Percentiles rank a stretch among this genome's conserved stretches.
phyloP scores from a whole-genome alignment of 2,329 filamentous ascomycete genomes.

The Aureobasidium melanogenum region DNA sequence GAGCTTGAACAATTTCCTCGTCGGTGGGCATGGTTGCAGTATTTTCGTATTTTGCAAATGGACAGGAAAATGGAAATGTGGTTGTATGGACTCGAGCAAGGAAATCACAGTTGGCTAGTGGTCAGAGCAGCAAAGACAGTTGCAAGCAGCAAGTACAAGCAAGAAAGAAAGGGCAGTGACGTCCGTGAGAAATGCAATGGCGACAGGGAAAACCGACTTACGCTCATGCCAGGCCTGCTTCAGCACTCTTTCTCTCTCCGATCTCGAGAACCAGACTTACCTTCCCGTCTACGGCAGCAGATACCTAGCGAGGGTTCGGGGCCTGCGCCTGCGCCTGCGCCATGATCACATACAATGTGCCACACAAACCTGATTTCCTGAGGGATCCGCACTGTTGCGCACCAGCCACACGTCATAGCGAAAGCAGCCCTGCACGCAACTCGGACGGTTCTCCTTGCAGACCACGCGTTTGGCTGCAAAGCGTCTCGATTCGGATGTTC shows the following conservation, averaged over 20 bases:
- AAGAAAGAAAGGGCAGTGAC: not conserved
- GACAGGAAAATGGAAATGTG: not conserved
- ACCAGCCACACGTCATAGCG: slow-evolving; percentile 11
- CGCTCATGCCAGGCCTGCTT: not conserved
- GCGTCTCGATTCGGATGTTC: not conserved
- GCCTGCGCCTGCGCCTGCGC: not conserved
- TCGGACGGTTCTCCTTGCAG: not conserved
- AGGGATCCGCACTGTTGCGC: not conserved
- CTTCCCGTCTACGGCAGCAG: not conserved
- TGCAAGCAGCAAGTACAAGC: not conserved
- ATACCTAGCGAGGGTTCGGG: not conserved
- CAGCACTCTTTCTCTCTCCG: not conserved
- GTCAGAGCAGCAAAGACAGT: slow-evolving; percentile 2
- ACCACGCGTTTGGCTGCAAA: not conserved
- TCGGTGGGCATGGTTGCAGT: slow-evolving; percentile 7
- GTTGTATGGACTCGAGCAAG: not conserved
- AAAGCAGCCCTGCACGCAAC: not conserved
- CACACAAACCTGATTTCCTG: slow-evolving; percentile 11
- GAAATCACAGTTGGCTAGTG: not conserved
- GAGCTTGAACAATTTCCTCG: not conserved
- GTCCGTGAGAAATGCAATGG: not conserved
- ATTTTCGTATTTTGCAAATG: not conserved
- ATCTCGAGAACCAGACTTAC: not conserved
- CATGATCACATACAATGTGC: slow-evolving; percentile 4
- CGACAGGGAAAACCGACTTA: not conserved